Base-by-base conservation (phyloP, 306 rosid genomes). In the Fragaria ananassa region DNA sequence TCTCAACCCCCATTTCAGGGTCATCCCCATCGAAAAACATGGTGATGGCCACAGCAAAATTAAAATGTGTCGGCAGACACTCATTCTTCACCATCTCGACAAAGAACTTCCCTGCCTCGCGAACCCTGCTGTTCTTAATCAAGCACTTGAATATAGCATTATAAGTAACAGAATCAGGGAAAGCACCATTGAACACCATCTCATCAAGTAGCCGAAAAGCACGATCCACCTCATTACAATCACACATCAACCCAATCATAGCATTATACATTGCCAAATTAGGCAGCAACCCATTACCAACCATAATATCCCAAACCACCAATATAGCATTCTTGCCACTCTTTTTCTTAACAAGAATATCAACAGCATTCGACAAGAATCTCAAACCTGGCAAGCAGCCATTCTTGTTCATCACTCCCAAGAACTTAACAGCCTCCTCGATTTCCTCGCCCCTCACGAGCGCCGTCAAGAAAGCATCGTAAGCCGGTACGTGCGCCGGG, bases 11-110 rank as follows among this genome's bases (percentile, higher is more conserved):
- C 58, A 89, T 70, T 69, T 92, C 97, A 0, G 91, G 95, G 79
- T 88, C 95, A 77, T 89, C 85, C 12, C 90, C 82, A 63, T 85
- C 74, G 11, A 86, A 92, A 44, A 92, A 68, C 93, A 92, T 82
- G 15, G 74, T 42, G 27, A 89, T 89, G 77, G 93, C 93, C 1
- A 78, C 83, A 42, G 88, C 79, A 27, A 85, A 88, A 68, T 85
- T 89, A 39, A 91, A 51, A 75, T 77, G 56, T 0, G 87, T 82
- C 0, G 91, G 95, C 1, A 79, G 83, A 25, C 80, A 84, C 85
- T 92, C 97, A 53, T 89, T 88, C 87, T 88, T 92, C 77, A 86
- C 61, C 93, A 92, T 92, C 89, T 92, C 95, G 12, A 37, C 23
- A 56, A 88, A 92, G 73, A 89, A 89, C 50, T 76, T 86, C 23